Percentiles rank a stretch among this genome's conserved stretches.
Conservation (phyloP, 2,329 filamentous ascomycete species). For the Chrysosphaeria jannelii region DNA sequence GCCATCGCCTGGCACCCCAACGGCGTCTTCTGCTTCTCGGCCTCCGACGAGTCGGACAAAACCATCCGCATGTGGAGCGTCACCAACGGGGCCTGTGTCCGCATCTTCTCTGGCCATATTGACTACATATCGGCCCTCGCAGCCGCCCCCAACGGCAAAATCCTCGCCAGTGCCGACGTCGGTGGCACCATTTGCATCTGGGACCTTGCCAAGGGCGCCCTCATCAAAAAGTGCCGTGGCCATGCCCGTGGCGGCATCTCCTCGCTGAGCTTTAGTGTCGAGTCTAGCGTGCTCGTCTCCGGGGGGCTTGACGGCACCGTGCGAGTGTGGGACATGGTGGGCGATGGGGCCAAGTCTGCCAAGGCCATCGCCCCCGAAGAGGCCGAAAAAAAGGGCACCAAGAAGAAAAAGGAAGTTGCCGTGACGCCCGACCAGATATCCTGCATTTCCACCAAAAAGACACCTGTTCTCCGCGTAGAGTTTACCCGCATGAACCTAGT, state of each 20-base stretch:
- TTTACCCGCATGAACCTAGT: slow-evolving; percentile 93
- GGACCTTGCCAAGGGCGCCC: slow-evolving; percentile 64
- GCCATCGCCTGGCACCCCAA: slow-evolving; percentile 86
- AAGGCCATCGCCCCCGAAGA: slow-evolving; percentile 7
- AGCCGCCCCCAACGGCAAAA: slow-evolving; percentile 64
- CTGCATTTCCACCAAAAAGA: slow-evolving; percentile 88
- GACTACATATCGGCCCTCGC: slow-evolving; percentile 65
- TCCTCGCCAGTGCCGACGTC: slow-evolving; percentile 71
- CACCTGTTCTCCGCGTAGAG: slow-evolving; percentile 69
- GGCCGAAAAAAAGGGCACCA: slow-evolving; percentile 29
- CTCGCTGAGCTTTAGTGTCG: slow-evolving; percentile 76
- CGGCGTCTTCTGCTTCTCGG: slow-evolving; percentile 76
- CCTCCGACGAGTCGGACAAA: slow-evolving; percentile 57
- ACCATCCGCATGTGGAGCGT: slow-evolving; percentile 94
- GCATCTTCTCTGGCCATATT: slow-evolving; percentile 74
- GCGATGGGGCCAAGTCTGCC: slow-evolving; percentile 1
- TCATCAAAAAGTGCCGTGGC: slow-evolving; percentile 76
- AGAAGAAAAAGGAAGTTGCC: slow-evolving; percentile 69
- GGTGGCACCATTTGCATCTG: slow-evolving; percentile 79
- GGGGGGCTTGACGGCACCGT: slow-evolving; percentile 82
- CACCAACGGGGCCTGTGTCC: slow-evolving; percentile 59
- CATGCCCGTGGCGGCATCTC: slow-evolving; percentile 85
- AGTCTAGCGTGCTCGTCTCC: slow-evolving; percentile 70
- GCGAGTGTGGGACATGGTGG: slow-evolving; percentile 58
- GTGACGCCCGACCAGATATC: slow-evolving; percentile 83